Evolutionary conservation across 1,284 basidiomycete species (phyloP).

Genomic region (Ustilago curta): DNA sequence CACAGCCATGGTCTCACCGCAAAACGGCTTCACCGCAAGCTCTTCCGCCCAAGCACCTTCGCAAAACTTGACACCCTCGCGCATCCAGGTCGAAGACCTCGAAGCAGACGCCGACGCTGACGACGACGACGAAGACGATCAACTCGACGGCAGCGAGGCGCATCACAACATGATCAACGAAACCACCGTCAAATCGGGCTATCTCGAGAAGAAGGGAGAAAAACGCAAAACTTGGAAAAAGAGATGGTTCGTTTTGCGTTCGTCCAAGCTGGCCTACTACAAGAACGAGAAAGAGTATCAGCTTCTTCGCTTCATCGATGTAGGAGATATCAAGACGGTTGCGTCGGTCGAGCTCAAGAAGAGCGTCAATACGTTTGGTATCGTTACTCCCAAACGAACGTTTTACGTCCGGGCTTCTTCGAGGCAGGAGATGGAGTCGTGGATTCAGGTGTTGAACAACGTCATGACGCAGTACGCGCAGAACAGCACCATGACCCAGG

Average conservation of each 20-base stretch:
- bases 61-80: neutral
- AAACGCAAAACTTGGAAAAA: slow-evolving; percentile 99
- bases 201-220: slow-evolving; percentile 95
- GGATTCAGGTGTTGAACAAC: slow-evolving; percentile 86
- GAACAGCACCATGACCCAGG: slow-evolving; percentile 57
- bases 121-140: slow-evolving; percentile 81
- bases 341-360: slow-evolving; percentile 88
- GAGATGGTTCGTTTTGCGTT: slow-evolving; percentile 95
- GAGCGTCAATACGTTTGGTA: slow-evolving; percentile 88
- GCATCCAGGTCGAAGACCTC: slow-evolving; percentile 32
- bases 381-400: slow-evolving; percentile 91
- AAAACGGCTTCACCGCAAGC: neutral
- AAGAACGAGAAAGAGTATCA: slow-evolving; percentile 81
- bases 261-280: slow-evolving; percentile 94
- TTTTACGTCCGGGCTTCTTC: slow-evolving; percentile 88
- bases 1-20: slow-evolving; percentile 10
- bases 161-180: slow-evolving; percentile 73
- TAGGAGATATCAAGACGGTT: slow-evolving; percentile 89
- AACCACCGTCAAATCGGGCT: slow-evolving; percentile 86
- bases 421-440: slow-evolving; percentile 79
- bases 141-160: slow-evolving; percentile 74
- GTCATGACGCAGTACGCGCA: slow-evolving; percentile 74
- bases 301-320: slow-evolving; percentile 87
- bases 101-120: slow-evolving; percentile 70
- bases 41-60: slow-evolving; percentile 3